Percentiles rank a stretch among this genome's conserved stretches.
phyloP scores from a whole-genome alignment of 495 filamentous ascomycete genomes.

The Staphylotrichum tortipilum region DNA sequence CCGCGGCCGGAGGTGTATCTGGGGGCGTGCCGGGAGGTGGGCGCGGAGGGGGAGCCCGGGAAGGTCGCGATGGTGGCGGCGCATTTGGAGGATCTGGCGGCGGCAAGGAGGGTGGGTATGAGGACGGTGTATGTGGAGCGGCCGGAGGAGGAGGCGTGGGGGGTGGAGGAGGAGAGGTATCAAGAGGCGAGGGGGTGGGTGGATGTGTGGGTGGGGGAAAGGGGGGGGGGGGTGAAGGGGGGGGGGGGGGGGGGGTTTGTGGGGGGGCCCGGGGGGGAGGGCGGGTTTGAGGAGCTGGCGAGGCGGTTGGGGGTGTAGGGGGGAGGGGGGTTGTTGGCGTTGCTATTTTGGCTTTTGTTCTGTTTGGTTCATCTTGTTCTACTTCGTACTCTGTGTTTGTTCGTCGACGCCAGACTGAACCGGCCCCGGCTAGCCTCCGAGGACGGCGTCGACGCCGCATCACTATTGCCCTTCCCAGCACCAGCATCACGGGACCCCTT shows the following conservation, averaged over 20 bases:
- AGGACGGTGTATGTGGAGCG: slow-evolving; percentile 71
- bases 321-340: background rate
- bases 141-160: slow-evolving; percentile 54
- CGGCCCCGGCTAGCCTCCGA: too few species aligned
- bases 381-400: too few species aligned
- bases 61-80: slow-evolving; percentile 75
- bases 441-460: too few species aligned
- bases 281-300: slow-evolving; percentile 48
- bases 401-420: too few species aligned
- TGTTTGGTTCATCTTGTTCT: too few species aligned
- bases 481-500: too few species aligned
- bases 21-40: slow-evolving; percentile 54
- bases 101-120: slow-evolving; percentile 54
- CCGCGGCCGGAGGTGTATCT: slow-evolving; percentile 59
- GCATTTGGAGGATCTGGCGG: slow-evolving; percentile 60
- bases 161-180: slow-evolving; percentile 40
- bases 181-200: slow-evolving; percentile 51
- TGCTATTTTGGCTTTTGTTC: too few species aligned
- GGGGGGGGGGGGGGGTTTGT: slow-evolving; percentile 36
- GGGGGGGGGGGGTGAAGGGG: slow-evolving; percentile 45
- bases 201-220: slow-evolving; percentile 50
- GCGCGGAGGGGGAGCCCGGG: slow-evolving; percentile 41
- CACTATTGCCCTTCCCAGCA: too few species aligned
- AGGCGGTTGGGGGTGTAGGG: slow-evolving; percentile 30
- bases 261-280: slow-evolving; percentile 28